Percentiles rank a stretch among this genome's conserved stretches.
Evolutionary conservation across 2,329 filamentous ascomycete species (phyloP).

Genomic region (Exophiala xenobiotica): DNA sequence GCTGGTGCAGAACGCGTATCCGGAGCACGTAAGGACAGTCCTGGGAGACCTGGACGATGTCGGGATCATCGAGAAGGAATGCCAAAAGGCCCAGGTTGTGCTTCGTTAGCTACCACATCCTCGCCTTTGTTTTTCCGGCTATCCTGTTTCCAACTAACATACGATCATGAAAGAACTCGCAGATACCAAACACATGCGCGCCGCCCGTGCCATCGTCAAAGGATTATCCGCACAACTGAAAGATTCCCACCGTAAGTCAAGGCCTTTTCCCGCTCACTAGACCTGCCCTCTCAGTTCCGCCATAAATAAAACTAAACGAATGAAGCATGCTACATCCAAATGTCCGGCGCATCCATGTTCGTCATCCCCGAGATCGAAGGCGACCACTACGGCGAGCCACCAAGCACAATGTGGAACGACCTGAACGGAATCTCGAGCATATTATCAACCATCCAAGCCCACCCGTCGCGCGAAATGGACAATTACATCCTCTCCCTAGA

Average conservation of each 20-base stretch:
- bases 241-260: too few species aligned
- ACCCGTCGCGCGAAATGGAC: constrained; percentile 32
- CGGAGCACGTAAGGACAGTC: constrained; percentile 48
- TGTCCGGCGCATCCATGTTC: neutral
- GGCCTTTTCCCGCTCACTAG: too few species aligned
- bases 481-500: constrained; percentile 38
- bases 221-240: too few species aligned
- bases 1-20: constrained; percentile 48
- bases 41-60: constrained; percentile 50
- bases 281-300: neutral
- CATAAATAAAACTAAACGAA: too few species aligned
- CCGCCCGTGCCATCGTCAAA: constrained; percentile 12
- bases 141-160: neutral
- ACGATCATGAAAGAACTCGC: constrained; percentile 6
- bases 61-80: constrained; percentile 52
- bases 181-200: constrained; percentile 10
- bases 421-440: neutral
- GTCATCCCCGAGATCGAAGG: neutral
- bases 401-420: neutral
- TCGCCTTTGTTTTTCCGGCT: neutral
- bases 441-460: constrained; percentile 1
- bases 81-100: constrained; percentile 50
- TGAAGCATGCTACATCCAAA: neutral
- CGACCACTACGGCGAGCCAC: neutral
- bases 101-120: constrained; percentile 27